Evolutionary conservation across 208 protist genomes (phyloP).

Genomic region (Acanthamoeba royreba): DNA sequence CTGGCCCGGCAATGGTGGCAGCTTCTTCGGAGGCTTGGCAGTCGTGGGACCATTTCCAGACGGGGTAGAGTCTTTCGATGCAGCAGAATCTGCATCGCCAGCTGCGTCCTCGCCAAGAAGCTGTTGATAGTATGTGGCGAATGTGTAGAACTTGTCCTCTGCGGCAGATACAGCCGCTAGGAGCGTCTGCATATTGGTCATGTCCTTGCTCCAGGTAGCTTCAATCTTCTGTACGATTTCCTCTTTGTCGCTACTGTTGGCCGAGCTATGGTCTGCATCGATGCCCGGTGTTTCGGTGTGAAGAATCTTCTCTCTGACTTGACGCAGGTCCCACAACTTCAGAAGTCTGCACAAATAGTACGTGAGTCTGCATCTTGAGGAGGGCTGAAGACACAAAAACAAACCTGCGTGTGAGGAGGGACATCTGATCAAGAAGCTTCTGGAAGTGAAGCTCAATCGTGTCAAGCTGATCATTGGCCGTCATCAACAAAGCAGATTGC

Average conservation of each 20-base stretch:
- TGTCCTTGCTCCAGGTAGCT: neutral
- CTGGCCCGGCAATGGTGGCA: neutral
- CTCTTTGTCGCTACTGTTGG: neutral
- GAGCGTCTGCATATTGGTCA: neutral
- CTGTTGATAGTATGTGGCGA: neutral
- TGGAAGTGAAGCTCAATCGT: slow-evolving; percentile 29
- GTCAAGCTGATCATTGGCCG: neutral
- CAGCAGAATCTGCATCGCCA: neutral
- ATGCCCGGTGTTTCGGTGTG: neutral
- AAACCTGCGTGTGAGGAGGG: neutral
- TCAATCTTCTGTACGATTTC: neutral
- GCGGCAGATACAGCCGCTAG: neutral
- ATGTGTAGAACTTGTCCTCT: neutral
- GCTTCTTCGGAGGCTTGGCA: neutral
- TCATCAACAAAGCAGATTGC: neutral
- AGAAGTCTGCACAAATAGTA: neutral
- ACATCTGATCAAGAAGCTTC: slow-evolving; percentile 30
- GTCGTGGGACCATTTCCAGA: no score
- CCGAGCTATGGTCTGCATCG: neutral
- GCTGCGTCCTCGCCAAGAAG: neutral
- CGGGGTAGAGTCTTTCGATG: neutral
- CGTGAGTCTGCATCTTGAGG: no score
- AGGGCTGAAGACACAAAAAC: no score
- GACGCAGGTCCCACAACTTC: neutral
- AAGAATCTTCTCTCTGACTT: neutral